Evolutionary conservation across 495 filamentous ascomycete species (phyloP).

Genomic region (Hypoxylon rickii): DNA sequence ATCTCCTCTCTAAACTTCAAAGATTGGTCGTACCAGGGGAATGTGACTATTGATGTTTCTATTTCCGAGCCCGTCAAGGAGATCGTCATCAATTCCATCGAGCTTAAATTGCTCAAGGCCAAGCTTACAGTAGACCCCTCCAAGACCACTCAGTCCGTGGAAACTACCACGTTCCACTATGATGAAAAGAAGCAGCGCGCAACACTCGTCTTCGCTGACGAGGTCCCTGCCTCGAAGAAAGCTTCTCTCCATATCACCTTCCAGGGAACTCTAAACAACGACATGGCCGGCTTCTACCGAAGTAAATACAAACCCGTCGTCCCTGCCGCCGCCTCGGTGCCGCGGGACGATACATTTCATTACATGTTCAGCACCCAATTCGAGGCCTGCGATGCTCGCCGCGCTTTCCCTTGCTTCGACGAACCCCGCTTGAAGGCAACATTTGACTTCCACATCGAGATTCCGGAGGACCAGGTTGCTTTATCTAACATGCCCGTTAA

Average conservation of each 20-base stretch:
- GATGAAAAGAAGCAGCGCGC: conserved; percentile 80
- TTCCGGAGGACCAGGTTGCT: conserved; percentile 83
- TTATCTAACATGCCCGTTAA: conserved; percentile 94
- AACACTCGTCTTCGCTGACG: conserved; percentile 70
- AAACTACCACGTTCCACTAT: conserved; percentile 70
- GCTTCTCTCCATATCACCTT: conserved; percentile 74
- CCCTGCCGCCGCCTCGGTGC: conserved; percentile 69
- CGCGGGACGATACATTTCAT: conserved; percentile 76
- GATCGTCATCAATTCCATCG: conserved; percentile 74
- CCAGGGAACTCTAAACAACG: conserved; percentile 85
- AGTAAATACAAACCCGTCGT: conserved; percentile 87
- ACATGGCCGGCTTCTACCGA: conserved; percentile 96
- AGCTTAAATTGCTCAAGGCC: conserved; percentile 64
- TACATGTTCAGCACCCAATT: conserved; percentile 98
- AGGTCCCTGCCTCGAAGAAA: conserved; percentile 64
- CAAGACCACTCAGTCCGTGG: conserved; percentile 55
- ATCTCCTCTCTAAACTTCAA: conserved; percentile 77
- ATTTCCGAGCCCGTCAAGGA: conserved; percentile 66
- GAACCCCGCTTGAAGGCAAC: conserved; percentile 96
- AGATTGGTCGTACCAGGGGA: conserved; percentile 83
- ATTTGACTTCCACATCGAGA: conserved; percentile 89
- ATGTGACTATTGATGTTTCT: conserved; percentile 64
- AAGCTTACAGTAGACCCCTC: conserved; percentile 49
- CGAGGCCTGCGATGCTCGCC: conserved; percentile 90
- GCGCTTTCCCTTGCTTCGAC: conserved; percentile 97